Evolutionary conservation across 306 rosid genomes (phyloP).

Genomic region (Glycine latifolia): DNA sequence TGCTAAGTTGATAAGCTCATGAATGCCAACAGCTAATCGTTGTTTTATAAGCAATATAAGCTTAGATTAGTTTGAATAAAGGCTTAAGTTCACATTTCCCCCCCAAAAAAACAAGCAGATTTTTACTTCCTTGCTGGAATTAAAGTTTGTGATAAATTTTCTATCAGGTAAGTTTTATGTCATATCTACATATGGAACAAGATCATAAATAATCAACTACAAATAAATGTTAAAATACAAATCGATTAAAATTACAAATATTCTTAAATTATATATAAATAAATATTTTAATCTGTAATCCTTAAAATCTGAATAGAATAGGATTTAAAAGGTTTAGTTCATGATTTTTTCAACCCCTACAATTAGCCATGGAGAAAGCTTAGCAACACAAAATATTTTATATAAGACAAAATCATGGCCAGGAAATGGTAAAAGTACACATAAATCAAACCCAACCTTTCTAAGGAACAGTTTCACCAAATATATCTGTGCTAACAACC

Average conservation of each 20-base stretch:
- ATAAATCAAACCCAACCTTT: conserved; percentile 26
- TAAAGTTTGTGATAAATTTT: not conserved
- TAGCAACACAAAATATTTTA: not conserved
- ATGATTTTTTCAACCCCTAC: not conserved
- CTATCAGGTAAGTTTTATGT: not conserved
- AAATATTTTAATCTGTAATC: conserved; percentile 14
- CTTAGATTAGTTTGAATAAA: conserved; percentile 23
- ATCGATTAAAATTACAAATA: not conserved
- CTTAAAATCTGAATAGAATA: conserved; percentile 18
- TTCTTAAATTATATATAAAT: conserved; percentile 6
- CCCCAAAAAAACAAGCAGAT: not conserved
- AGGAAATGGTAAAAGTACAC: conserved; percentile 5
- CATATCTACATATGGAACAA: conserved; percentile 10
- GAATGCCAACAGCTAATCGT: not conserved
- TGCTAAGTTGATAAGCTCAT: not conserved
- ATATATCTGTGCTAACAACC: conserved; percentile 20
- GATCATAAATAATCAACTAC: not conserved
- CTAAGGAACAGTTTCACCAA: conserved; percentile 11
- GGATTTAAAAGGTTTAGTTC: conserved; percentile 20
- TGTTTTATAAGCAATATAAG: conserved; percentile 20
- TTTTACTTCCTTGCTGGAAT: conserved; percentile 19
- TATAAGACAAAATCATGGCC: conserved; percentile 17
- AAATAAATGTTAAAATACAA: not conserved
- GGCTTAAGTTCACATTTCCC: not conserved
- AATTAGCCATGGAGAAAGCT: conserved; percentile 27